These are phyloP conservation scores for Calocybe indica DNA, from an alignment of 768 basidiomycete genomes.

Conservation along the genomic window DNA sequence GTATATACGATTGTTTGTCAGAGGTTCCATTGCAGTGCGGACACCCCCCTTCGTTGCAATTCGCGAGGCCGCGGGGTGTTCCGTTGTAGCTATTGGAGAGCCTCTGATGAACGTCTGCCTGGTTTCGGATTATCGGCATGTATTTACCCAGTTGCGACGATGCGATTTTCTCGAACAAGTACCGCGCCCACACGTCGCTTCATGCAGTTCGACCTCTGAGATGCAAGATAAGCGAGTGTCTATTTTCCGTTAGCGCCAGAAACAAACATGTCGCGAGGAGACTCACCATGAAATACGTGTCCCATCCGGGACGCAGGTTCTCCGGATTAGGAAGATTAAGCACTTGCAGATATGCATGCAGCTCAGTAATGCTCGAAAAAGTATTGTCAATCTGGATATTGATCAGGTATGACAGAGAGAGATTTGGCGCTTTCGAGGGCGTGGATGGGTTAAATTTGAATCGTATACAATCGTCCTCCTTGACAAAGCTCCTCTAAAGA, in stretches of 20 bases:
- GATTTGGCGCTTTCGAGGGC: slow-evolving; percentile 13
- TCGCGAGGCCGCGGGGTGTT: slow-evolving; percentile 82
- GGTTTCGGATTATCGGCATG: background rate
- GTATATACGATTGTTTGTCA: slow-evolving; percentile 30
- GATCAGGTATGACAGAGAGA: slow-evolving; percentile 42
- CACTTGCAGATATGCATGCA: slow-evolving; percentile 59
- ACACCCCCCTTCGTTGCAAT: slow-evolving; percentile 94
- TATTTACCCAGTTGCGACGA: slow-evolving; percentile 71
- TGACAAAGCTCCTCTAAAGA: slow-evolving; percentile 73
- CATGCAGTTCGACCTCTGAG: slow-evolving; percentile 92
- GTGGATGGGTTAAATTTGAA: slow-evolving; percentile 40
- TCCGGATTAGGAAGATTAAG: slow-evolving; percentile 68
- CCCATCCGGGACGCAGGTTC: slow-evolving; percentile 86
- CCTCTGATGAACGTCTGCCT: background rate
- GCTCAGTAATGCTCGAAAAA: slow-evolving; percentile 45
- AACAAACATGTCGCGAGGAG: background rate
- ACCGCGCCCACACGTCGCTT: slow-evolving; percentile 95
- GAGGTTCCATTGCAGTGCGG: slow-evolving; percentile 61
- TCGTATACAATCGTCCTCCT: slow-evolving; percentile 59
- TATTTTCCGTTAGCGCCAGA: slow-evolving; percentile 19
- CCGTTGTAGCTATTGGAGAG: slow-evolving; percentile 78
- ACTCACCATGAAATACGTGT: slow-evolving; percentile 92
- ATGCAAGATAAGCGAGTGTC: slow-evolving; percentile 88
- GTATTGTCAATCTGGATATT: slow-evolving; percentile 59
- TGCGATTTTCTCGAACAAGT: slow-evolving; percentile 77